Percentiles rank a stretch among this genome's conserved stretches.
These are phyloP conservation scores for Apiotrichum laibachii DNA, from an alignment of 1,284 basidiomycete genomes.

Conservation along the genomic window DNA sequence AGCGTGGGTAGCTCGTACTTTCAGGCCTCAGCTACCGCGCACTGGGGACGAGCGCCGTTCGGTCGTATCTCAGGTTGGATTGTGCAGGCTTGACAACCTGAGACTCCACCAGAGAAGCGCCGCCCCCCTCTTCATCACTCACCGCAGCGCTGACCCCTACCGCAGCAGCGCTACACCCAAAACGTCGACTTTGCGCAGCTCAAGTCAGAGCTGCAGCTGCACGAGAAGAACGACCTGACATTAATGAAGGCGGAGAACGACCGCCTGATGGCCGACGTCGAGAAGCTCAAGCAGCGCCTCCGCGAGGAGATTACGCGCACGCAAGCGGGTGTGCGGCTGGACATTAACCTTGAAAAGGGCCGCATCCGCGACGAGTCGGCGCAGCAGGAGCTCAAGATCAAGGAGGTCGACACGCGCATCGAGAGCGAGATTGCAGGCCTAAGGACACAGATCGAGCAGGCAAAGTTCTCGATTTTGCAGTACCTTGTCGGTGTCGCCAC, in stretches of 20 bases:
- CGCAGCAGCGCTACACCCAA: slow-evolving; percentile 85
- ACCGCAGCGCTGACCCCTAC: not conserved
- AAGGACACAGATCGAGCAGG: slow-evolving; percentile 81
- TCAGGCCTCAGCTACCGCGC: no score
- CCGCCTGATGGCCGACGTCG: slow-evolving; percentile 83
- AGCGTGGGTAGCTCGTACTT: not conserved
- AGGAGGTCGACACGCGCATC: slow-evolving; percentile 96
- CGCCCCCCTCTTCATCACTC: not conserved
- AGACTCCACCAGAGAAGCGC: no score
- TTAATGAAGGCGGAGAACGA: slow-evolving; percentile 96
- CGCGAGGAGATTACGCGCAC: slow-evolving; percentile 88
- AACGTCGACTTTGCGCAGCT: slow-evolving; percentile 97
- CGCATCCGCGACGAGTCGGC: slow-evolving; percentile 90
- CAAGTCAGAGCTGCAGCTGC: slow-evolving; percentile 92
- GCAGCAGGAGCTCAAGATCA: slow-evolving; percentile 92
- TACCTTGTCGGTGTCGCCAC: slow-evolving; percentile 51
- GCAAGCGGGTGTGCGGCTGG: slow-evolving; percentile 89
- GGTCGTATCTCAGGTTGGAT: no score
- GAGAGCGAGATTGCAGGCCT: slow-evolving; percentile 93
- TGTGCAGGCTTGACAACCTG: no score
- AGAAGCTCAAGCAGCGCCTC: slow-evolving; percentile 92
- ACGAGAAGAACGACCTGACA: slow-evolving; percentile 95
- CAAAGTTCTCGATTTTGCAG: slow-evolving; percentile 64
- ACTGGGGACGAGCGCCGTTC: no score
- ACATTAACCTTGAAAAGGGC: slow-evolving; percentile 94